phyloP scores from a whole-genome alignment of 2,329 filamentous ascomycete genomes.

The Leptographium galeiforme region DNA sequence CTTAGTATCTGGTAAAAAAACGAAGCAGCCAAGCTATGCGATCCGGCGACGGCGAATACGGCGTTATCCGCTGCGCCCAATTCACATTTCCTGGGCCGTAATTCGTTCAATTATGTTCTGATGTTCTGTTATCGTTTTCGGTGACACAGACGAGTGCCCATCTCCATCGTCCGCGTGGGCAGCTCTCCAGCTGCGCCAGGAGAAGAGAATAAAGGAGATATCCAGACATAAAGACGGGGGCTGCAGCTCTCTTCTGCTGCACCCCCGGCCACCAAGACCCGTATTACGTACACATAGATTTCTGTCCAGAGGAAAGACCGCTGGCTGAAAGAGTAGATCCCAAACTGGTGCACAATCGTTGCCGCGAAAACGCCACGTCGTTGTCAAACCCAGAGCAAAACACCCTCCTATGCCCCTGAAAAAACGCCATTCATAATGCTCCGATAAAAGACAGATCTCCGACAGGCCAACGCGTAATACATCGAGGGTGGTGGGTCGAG shows the following conservation, averaged over 20 bases:
- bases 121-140: too few species aligned
- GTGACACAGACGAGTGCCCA: too few species aligned
- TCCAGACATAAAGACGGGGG: background rate
- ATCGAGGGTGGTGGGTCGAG: background rate
- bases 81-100: too few species aligned
- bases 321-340: background rate
- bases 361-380: conserved; percentile 1
- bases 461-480: background rate
- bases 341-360: background rate
- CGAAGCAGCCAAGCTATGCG: too few species aligned
- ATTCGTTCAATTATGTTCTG: too few species aligned
- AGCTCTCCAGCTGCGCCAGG: background rate
- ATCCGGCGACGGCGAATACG: too few species aligned
- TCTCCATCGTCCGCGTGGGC: too few species aligned
- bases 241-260: background rate
- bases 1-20: conserved; percentile 2
- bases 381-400: background rate
- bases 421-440: conserved; percentile 4
- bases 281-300: background rate
- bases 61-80: too few species aligned
- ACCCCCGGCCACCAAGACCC: background rate
- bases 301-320: background rate
- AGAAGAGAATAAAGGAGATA: background rate
- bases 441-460: background rate
- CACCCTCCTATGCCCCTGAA: background rate